Conservation (phyloP, 2,329 filamentous ascomycete species). For the Monosporascus ibericus region DNA sequence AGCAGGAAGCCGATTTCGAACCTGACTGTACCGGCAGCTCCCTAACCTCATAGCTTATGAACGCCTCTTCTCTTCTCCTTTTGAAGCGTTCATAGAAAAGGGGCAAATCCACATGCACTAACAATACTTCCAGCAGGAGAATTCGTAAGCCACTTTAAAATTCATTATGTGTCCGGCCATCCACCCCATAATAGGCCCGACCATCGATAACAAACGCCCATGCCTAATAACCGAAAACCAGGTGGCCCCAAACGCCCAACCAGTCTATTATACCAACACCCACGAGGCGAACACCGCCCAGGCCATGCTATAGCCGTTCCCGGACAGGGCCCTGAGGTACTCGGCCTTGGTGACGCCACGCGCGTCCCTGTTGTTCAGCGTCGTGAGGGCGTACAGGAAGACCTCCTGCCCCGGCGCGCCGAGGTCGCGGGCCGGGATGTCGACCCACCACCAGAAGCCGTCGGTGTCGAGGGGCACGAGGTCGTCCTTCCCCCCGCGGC, state of each 20-base stretch:
- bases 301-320: conserved; percentile 37
- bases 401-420: conserved; percentile 65
- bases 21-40: too few species aligned
- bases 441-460: conserved; percentile 74
- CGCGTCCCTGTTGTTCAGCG: conserved; percentile 38
- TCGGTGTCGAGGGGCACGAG: conserved; percentile 69
- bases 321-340: conserved; percentile 33
- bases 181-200: too few species aligned
- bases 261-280: conserved; percentile 37
- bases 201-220: too few species aligned
- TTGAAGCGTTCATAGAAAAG: too few species aligned
- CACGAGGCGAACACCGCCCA: conserved; percentile 41
- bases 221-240: not conserved
- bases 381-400: conserved; percentile 55
- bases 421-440: conserved; percentile 60
- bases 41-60: too few species aligned
- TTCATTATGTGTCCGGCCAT: too few species aligned
- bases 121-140: too few species aligned
- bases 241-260: not conserved
- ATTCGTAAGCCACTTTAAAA: too few species aligned
- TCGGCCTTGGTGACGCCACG: conserved; percentile 44
- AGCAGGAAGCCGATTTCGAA: too few species aligned
- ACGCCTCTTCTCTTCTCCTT: too few species aligned
- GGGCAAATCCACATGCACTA: too few species aligned
- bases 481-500: conserved; percentile 59